Evolutionary conservation across 2,329 filamentous ascomycete species (phyloP).

Genomic region (Venturia carpophila): DNA sequence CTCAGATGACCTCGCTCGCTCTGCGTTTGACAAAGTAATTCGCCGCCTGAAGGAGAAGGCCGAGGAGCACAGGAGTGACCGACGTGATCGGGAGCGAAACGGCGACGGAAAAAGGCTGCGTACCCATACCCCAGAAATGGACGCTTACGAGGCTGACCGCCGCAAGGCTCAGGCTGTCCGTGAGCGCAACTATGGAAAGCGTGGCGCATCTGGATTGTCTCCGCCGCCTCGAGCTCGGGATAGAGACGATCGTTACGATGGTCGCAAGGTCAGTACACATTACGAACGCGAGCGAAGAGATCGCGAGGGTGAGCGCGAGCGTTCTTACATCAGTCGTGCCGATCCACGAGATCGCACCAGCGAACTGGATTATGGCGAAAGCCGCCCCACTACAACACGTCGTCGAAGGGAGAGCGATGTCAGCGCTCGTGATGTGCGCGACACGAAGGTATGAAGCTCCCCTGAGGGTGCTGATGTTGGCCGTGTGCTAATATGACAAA

Average conservation of each 20-base stretch:
- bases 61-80: conserved; percentile 52
- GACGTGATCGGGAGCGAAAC: conserved; percentile 41
- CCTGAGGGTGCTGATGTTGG: background rate
- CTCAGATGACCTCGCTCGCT: conserved; percentile 72
- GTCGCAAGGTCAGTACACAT: conserved; percentile 55
- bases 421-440: conserved; percentile 30
- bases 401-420: conserved; percentile 74
- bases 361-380: conserved; percentile 84
- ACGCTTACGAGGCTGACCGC: conserved; percentile 91
- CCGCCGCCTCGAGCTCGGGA: conserved; percentile 36
- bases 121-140: conserved; percentile 76
- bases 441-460: conserved; percentile 33
- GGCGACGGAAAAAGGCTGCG: conserved; percentile 37
- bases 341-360: conserved; percentile 68
- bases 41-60: conserved; percentile 87
- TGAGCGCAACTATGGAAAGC: conserved; percentile 85
- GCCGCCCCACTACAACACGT: conserved; percentile 46
- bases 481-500: conserved; percentile 20
- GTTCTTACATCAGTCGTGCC: conserved; percentile 72
- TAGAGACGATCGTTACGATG: conserved; percentile 34
- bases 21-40: conserved; percentile 86
- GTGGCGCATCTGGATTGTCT: conserved; percentile 56
- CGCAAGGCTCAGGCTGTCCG: conserved; percentile 89
- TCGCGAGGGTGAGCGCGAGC: conserved; percentile 83
- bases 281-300: conserved; percentile 84